Conservation (phyloP, 2,329 filamentous ascomycete genomes). For the Phoma herbarum region DNA sequence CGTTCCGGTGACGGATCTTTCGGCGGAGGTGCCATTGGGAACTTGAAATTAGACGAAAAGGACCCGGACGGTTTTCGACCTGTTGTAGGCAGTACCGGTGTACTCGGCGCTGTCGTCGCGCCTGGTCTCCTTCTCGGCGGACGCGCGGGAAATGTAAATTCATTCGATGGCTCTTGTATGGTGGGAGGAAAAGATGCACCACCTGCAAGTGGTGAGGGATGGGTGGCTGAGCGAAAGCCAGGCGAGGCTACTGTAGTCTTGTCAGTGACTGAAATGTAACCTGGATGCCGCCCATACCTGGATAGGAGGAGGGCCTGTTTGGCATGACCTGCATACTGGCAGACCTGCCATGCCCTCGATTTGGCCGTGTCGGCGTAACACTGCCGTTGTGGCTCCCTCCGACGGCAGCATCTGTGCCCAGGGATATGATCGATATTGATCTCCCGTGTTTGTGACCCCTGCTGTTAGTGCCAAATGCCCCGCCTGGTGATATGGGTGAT, state of each 20-base stretch:
- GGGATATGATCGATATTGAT: slow-evolving; percentile 60
- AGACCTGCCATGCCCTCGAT: slow-evolving; percentile 76
- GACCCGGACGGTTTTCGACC: slow-evolving; percentile 53
- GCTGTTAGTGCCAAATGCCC: slow-evolving; percentile 36
- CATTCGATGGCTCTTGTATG: slow-evolving; percentile 36
- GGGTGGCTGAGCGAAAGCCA: slow-evolving; percentile 43
- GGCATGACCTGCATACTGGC: slow-evolving; percentile 81
- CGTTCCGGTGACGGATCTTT: slow-evolving; percentile 43
- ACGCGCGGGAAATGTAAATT: slow-evolving; percentile 44
- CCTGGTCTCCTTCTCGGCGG: slow-evolving; percentile 41
- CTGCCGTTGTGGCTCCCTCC: slow-evolving; percentile 42
- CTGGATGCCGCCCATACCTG: slow-evolving; percentile 32
- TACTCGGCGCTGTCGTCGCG: slow-evolving; percentile 51
- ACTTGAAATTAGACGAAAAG: slow-evolving; percentile 64
- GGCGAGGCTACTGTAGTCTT: slow-evolving; percentile 39
- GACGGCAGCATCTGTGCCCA: slow-evolving; percentile 55
- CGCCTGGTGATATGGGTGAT: slow-evolving; percentile 35
- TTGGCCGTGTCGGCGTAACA: slow-evolving; percentile 55
- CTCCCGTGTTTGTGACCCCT: slow-evolving; percentile 52
- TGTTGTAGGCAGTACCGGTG: slow-evolving; percentile 50
- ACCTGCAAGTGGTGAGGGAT: slow-evolving; percentile 56
- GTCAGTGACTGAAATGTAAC: slow-evolving; percentile 27
- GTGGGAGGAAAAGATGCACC: slow-evolving; percentile 50
- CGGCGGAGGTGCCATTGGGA: slow-evolving; percentile 57
- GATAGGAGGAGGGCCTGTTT: slow-evolving; percentile 48